A percentile compares a stretch with the other conserved stretches of the same genome.
phyloP scores from a whole-genome alignment of 768 basidiomycete genomes.

The Boletus edulis region DNA sequence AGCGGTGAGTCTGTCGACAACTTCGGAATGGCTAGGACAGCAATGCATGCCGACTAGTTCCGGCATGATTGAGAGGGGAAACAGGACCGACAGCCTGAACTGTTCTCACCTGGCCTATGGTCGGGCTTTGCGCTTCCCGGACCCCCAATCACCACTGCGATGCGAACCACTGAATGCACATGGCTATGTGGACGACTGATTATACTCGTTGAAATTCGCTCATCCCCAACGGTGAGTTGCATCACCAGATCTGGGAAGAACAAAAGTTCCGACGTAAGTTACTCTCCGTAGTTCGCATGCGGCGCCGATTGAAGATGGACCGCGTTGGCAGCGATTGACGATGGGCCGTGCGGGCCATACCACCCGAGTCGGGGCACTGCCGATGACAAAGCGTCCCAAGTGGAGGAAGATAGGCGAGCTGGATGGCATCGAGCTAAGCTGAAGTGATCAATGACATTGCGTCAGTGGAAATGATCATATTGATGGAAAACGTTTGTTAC shows the following conservation, averaged over 20 bases:
- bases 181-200: neutral
- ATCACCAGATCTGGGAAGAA: neutral
- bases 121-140: too few relatives aligned
- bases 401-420: conserved; percentile 4
- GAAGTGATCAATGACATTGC: too few relatives aligned
- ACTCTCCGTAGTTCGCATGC: conserved; percentile 4
- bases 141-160: neutral
- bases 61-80: too few relatives aligned
- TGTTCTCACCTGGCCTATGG: too few relatives aligned
- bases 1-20: neutral
- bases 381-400: neutral
- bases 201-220: neutral
- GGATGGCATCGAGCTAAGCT: neutral
- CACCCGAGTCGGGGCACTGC: neutral
- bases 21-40: too few relatives aligned
- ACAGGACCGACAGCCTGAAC: too few relatives aligned
- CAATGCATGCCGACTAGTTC: too few relatives aligned
- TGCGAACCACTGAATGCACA: neutral
- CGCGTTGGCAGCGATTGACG: neutral
- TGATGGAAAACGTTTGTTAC: neutral
- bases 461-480: too few relatives aligned
- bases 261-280: neutral
- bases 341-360: neutral
- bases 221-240: neutral
- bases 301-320: conserved; percentile 8